Conservation (phyloP, 1,284 basidiomycete genomes). For the Rhodotorula sp. region DNA sequence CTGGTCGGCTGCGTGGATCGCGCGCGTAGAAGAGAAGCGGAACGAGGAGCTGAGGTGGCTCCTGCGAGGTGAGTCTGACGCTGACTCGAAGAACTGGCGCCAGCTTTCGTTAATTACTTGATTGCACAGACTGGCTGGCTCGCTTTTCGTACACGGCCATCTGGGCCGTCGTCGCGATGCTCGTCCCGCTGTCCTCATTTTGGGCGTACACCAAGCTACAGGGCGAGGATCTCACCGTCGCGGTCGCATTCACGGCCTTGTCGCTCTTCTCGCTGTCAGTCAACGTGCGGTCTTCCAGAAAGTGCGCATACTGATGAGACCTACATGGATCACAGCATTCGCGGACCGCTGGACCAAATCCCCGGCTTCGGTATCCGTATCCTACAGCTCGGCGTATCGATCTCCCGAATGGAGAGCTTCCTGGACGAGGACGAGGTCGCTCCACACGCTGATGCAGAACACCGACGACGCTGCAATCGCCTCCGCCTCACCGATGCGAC, state of each 20-base stretch:
- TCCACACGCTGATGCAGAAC: neutral
- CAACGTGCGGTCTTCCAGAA: neutral
- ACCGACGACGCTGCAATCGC: slow-evolving; percentile 1
- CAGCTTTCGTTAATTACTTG: slow-evolving; percentile 9
- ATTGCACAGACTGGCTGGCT: slow-evolving; percentile 24
- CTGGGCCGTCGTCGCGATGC: slow-evolving; percentile 27
- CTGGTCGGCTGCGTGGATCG: slow-evolving; percentile 34
- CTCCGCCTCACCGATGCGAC: slow-evolving; percentile 7
- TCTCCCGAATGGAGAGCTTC: slow-evolving; percentile 36
- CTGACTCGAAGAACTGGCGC: neutral
- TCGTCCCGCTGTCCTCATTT: slow-evolving; percentile 38
- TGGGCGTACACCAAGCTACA: slow-evolving; percentile 29
- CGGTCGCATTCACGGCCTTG: slow-evolving; percentile 40
- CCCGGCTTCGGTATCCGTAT: slow-evolving; percentile 36
- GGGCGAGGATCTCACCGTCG: slow-evolving; percentile 36
- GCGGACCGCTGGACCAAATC: slow-evolving; percentile 35
- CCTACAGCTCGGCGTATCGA: slow-evolving; percentile 34
- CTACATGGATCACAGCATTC: slow-evolving; percentile 14
- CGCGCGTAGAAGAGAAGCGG: slow-evolving; percentile 41
- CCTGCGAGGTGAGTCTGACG: slow-evolving; percentile 36
- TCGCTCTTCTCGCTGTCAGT: slow-evolving; percentile 34
- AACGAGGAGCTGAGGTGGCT: slow-evolving; percentile 43
- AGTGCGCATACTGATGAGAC: too few species aligned
- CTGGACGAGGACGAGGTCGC: slow-evolving; percentile 38
- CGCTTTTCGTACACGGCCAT: slow-evolving; percentile 20